Evolutionary conservation across 805 yeast species (phyloP).

Genomic region (Candida stauntonica): DNA sequence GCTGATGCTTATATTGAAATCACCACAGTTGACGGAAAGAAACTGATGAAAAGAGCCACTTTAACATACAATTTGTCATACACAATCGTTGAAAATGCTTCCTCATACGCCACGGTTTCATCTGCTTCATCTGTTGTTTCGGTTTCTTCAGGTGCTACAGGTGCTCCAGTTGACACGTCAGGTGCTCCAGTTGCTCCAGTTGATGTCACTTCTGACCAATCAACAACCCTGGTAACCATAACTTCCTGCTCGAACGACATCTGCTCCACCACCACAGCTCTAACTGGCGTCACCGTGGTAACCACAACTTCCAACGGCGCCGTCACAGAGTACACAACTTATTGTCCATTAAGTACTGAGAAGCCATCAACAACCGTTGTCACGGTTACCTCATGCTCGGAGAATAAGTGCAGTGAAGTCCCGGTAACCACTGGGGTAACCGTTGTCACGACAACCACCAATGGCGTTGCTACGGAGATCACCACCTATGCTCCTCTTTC

Average conservation of each 20-base stretch:
- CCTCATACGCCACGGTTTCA: constrained; percentile 3
- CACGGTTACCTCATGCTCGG: background rate
- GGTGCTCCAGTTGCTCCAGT: constrained; percentile 13
- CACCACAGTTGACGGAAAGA: constrained; percentile 3
- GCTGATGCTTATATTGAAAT: constrained; percentile 9
- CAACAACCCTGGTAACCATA: constrained; percentile 15
- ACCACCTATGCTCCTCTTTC: no score
- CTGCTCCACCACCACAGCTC: constrained; percentile 27
- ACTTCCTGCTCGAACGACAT: constrained; percentile 30
- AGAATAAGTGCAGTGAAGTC: background rate
- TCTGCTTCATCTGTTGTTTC: constrained; percentile 8
- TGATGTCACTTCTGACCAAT: background rate
- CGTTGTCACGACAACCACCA: no score
- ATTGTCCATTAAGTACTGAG: constrained; percentile 15
- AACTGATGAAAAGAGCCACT: constrained; percentile 17
- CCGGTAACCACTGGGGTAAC: background rate
- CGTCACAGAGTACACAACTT: constrained; percentile 28
- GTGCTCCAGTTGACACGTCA: constrained; percentile 9
- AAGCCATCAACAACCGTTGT: background rate
- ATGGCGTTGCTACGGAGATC: no score
- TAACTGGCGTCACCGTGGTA: constrained; percentile 29
- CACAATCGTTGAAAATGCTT: constrained; percentile 15
- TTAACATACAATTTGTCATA: constrained; percentile 3
- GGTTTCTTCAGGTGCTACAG: constrained; percentile 25
- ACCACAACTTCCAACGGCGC: constrained; percentile 28